A percentile compares a stretch with the other conserved stretches of the same genome.
These are phyloP conservation scores for Fusarium fracticaudum DNA, from an alignment of 2,329 filamentous ascomycete species.

Conservation along the genomic window DNA sequence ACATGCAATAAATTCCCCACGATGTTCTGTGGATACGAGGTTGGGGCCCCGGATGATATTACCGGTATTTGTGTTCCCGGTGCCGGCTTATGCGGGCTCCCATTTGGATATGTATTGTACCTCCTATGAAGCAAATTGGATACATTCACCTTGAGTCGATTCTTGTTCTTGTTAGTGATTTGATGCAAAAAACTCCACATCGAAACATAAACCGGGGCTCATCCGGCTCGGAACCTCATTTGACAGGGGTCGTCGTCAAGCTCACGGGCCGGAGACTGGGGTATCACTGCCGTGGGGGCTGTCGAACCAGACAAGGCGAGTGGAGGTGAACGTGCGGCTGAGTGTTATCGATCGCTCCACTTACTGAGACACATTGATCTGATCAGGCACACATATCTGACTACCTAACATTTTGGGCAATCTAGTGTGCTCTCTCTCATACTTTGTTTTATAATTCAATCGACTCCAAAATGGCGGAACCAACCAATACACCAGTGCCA, in stretches of 20 bases:
- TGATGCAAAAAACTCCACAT: background rate
- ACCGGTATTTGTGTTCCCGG: constrained; percentile 17
- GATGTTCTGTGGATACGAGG: constrained; percentile 7
- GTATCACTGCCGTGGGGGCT: constrained; percentile 3
- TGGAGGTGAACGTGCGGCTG: constrained; percentile 20
- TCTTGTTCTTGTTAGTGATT: background rate
- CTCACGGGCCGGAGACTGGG: constrained; percentile 15
- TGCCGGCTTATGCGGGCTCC: constrained; percentile 17
- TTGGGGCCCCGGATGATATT: constrained; percentile 30
- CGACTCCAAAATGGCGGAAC: constrained; percentile 54
- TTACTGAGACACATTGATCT: constrained; percentile 14
- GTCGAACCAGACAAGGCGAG: constrained; percentile 5
- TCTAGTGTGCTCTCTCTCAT: background rate
- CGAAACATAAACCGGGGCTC: constrained; percentile 2
- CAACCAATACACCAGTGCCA: constrained; percentile 58
- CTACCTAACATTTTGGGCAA: background rate
- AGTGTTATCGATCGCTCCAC: constrained; percentile 28
- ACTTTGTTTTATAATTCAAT: background rate
- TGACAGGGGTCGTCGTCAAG: constrained; percentile 24
- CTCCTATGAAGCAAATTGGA: background rate
- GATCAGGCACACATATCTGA: constrained; percentile 8
- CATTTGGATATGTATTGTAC: background rate
- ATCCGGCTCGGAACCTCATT: constrained; percentile 9
- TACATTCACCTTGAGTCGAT: background rate
- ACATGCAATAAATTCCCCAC: constrained; percentile 18